Evolutionary conservation across 1,284 basidiomycete species (phyloP), one percentile per base, ranked within the genome.

Genomic region (Leccinum olivaceoglutinosum): DNA sequence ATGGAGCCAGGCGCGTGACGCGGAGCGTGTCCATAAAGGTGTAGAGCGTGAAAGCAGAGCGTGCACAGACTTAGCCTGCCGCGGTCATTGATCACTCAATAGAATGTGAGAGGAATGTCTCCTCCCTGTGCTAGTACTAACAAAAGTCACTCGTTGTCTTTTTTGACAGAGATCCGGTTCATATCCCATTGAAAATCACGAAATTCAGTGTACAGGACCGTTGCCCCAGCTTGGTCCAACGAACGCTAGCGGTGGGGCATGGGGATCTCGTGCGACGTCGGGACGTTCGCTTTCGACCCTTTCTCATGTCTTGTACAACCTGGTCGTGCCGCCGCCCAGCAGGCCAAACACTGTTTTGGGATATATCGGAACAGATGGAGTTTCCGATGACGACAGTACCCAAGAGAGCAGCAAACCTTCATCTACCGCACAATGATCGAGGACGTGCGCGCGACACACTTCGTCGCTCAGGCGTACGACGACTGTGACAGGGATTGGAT

Each of bases 341-440:
- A 73, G 87, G 53, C 86, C 88, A 2, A 87, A 79, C 62, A 88
- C 86, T 1, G 87, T 84, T 64, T 75, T 89, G 76, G 87, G 86
- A 34, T 88, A 89, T 70, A 81, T 69, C 70, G 77, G 60, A 73
- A 16, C 4, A 14, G 68, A 67, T 1, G 68, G 57, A 55, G 63
- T 10, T 67, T 73, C 62, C 32, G 63, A 64, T 6, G 63, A 32
- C 10, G 41, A 61, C 0, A 57, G 67, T 67, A 66, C 68, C 51
- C 67, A 72, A 36, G 70, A 64, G 14, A 34, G 61, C 4, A 4
- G 49, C 0, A 65, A 63, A 25, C 36, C 36, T 36, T 36, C 36
- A 36, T 36, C 36, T 36, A 36, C 36, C 16, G 4, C 58, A 34
- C 64, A 61, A 49, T 36, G 60, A 46, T 51, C 49, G 2, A 51